Conservation (phyloP, 176 grass and related monocot genomes). For the Otatea glauca region DNA sequence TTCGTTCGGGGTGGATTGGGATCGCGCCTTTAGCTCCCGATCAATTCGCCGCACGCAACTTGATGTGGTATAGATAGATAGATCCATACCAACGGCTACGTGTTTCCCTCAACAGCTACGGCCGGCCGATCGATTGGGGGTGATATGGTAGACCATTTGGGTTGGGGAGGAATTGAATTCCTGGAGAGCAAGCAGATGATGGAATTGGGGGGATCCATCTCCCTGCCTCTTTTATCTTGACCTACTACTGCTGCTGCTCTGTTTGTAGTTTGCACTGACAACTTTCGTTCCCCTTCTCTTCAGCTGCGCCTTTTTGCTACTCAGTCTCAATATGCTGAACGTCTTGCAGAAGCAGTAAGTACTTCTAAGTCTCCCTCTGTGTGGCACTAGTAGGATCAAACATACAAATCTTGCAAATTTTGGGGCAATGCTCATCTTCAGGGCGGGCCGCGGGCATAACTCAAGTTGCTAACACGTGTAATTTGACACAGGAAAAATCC, state of each 20-base stretch:
- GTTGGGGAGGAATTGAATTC: background rate
- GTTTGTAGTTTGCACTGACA: background rate
- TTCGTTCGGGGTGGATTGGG: no score
- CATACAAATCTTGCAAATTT: no score
- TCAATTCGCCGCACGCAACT: no score
- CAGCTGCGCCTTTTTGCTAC: constrained; percentile 83
- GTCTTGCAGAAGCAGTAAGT: constrained; percentile 69
- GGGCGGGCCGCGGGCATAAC: no score
- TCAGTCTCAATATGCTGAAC: constrained; percentile 82
- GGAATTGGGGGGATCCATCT: background rate
- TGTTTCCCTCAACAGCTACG: background rate
- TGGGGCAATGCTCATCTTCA: background rate
- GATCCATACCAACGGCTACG: background rate
- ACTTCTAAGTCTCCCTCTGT: background rate
- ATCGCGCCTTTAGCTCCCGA: no score
- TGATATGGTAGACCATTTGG: background rate
- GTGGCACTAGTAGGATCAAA: no score
- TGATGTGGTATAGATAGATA: no score
- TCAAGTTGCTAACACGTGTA: constrained; percentile 21
- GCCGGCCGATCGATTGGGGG: no score
- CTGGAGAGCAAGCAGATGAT: background rate
- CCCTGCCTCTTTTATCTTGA: no score
- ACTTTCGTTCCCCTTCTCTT: constrained; percentile 1
- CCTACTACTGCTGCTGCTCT: no score
- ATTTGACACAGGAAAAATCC: constrained; percentile 68